Evolutionary conservation across 257 asterid species (phyloP), one percentile per base, ranked within the genome.

Genomic region (Forsythia suspensa): DNA sequence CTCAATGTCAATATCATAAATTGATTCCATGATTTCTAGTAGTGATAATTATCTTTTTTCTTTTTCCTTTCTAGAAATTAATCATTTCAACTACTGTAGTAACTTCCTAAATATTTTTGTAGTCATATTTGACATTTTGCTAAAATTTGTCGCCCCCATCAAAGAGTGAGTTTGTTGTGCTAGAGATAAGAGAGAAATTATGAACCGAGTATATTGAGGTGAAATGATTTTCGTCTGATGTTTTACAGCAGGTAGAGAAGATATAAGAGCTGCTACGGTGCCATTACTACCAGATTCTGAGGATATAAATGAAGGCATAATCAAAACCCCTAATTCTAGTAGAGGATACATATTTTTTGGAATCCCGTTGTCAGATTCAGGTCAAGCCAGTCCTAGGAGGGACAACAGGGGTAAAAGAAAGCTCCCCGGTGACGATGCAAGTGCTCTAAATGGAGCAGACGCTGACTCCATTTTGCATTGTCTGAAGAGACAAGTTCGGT

Each of bases 361-460:
- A 4, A 72, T 87, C 74, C 87, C 94, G 13, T 83, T 90, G 36
- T 73, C 96, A 57, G 97, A 92, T 78, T 90, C 97, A 38, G 89
- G 90, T 86, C 98, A 89, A 57, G 86, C 82, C 10, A 94, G 98
- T 82, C 98, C 98, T 11, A 90, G 90, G 61, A 88, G 87, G 88
- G 51, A 65, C 65, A 84, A 69, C 84, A 81, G 81, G 78, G 73
- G 82, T 52, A 42, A 74, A 8, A 80, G 77, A 82, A 94, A 82
- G 61, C 18, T 80, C 10, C 40, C 88, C 13, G 41, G 69, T 2
- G 93, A 16, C 15, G 90, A 90, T 36, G 65, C 79, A 18, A 85
- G 72, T 42, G 75, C 83, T 11, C 39, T 72, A 29, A 85, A 77
- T 11, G 97, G 89, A 41, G 83, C 16, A 3, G 92, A 86, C 6